phyloP scores from a whole-genome alignment of 1,284 basidiomycete genomes.

The Cryptococcus sp. region DNA sequence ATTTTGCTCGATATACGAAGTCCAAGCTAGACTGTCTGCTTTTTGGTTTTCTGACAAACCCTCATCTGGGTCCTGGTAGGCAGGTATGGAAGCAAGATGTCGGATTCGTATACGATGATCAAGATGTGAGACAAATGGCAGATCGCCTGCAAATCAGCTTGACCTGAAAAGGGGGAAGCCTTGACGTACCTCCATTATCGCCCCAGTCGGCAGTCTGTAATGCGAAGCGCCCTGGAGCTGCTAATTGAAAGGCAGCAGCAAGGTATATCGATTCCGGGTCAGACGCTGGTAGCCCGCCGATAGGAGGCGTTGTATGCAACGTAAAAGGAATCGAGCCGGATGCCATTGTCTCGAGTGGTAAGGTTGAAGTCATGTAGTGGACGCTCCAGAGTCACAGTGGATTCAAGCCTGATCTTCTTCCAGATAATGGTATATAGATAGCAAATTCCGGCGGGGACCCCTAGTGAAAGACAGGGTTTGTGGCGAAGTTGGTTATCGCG shows the following conservation, averaged over 20 bases:
- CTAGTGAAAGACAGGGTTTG: too few species aligned
- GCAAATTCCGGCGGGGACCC: too few species aligned
- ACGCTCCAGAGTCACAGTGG: too few species aligned
- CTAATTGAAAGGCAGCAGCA: conserved; percentile 23
- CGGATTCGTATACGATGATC: conserved; percentile 12
- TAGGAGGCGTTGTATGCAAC: conserved; percentile 31
- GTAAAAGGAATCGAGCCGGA: too few species aligned
- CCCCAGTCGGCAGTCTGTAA: conserved; percentile 25
- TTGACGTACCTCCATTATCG: conserved; percentile 22
- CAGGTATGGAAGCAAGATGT: conserved; percentile 23
- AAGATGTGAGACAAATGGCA: conserved; percentile 33
- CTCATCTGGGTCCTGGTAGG: conserved; percentile 26
- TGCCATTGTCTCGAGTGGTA: too few species aligned
- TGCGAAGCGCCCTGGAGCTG: conserved; percentile 15
- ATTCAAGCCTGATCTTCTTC: too few species aligned
- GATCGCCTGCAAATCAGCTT: conserved; percentile 17
- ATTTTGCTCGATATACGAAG: conserved; percentile 38
- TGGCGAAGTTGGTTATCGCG: too few species aligned
- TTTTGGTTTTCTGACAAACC: conserved; percentile 18
- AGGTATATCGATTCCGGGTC: conserved; percentile 33
- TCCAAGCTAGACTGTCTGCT: conserved; percentile 34
- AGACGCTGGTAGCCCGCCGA: conserved; percentile 27
- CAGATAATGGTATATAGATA: too few species aligned
- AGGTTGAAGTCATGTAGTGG: too few species aligned
- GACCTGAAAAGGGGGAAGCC: not conserved